Evolutionary conservation across 116 monocot species (phyloP).

Genomic region (Trichopus zeylanicus): DNA sequence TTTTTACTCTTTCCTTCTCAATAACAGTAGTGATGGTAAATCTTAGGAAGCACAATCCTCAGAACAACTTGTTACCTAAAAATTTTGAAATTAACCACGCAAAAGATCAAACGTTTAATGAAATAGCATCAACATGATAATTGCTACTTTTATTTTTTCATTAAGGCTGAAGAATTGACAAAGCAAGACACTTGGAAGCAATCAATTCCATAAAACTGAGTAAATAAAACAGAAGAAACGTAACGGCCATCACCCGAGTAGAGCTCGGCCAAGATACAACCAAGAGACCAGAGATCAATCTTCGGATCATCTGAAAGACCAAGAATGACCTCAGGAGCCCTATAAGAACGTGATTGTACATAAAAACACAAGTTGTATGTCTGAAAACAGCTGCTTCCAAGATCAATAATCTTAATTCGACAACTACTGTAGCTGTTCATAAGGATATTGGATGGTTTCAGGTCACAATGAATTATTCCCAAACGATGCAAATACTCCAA

Average conservation of each 20-base stretch:
- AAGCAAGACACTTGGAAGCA: too few species aligned
- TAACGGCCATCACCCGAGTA: conserved; percentile 58
- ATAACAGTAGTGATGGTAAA: too few species aligned
- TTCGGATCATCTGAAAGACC: conserved; percentile 57
- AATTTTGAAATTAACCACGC: too few species aligned
- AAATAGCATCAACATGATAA: too few species aligned
- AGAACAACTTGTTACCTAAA: too few species aligned
- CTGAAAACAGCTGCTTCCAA: conserved; percentile 76
- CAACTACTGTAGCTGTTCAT: conserved; percentile 74
- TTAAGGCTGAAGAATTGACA: too few species aligned
- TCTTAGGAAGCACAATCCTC: too few species aligned
- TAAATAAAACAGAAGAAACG: not conserved
- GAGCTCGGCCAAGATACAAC: conserved; percentile 69
- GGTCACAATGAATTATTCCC: conserved; percentile 64
- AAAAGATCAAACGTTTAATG: too few species aligned
- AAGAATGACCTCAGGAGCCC: conserved; percentile 75
- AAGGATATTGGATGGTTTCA: conserved; percentile 68
- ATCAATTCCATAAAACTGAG: too few species aligned
- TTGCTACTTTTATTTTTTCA: too few species aligned
- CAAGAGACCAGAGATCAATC: conserved; percentile 77
- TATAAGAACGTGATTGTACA: conserved; percentile 77
- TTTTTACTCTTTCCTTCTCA: too few species aligned
- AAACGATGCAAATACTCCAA: conserved; percentile 54
- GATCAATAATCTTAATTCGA: conserved; percentile 71
- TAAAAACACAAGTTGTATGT: conserved; percentile 53